These are phyloP conservation scores for Dryas integrifolia DNA, from an alignment of 331 rosid genomes.

Conservation along the genomic window DNA sequence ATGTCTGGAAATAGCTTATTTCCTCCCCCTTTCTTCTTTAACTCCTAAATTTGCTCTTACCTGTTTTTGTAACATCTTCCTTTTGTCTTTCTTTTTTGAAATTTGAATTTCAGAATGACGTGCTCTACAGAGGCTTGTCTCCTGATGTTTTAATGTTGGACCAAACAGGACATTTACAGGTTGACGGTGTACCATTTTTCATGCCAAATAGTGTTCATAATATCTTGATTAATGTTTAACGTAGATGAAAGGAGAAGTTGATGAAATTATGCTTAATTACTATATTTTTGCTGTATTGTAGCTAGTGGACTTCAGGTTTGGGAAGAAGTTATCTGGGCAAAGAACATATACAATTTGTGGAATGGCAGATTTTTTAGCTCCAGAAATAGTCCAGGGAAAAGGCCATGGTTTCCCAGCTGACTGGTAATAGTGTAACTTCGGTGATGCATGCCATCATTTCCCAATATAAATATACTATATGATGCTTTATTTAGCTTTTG, in stretches of 20 bases:
- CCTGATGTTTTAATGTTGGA: conserved; percentile 82
- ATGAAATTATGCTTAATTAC: conserved; percentile 10
- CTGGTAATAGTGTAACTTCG: conserved; percentile 57
- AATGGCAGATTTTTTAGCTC: conserved; percentile 80
- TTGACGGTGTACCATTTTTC: conserved; percentile 23
- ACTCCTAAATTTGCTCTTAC: neutral
- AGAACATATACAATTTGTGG: conserved; percentile 95
- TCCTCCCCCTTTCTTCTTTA: neutral
- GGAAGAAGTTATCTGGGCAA: conserved; percentile 60
- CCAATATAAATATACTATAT: neutral
- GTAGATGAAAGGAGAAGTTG: conserved; percentile 13
- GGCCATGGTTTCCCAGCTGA: conserved; percentile 94
- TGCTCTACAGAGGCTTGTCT: conserved; percentile 95
- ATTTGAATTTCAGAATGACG: conserved; percentile 73
- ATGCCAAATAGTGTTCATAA: conserved; percentile 9
- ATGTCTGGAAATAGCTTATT: conserved; percentile 23
- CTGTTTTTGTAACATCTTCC: neutral
- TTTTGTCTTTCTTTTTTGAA: neutral
- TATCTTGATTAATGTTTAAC: conserved; percentile 18
- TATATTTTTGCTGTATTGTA: conserved; percentile 34
- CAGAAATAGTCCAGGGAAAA: conserved; percentile 90
- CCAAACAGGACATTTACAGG: conserved; percentile 82
- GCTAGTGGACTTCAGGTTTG: conserved; percentile 92
- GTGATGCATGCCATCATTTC: conserved; percentile 21
- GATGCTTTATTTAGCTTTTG: neutral